Evolutionary conservation across 225 moss, liverwort and hornwort genomes (phyloP).

Genomic region (Pleurozium schreberi): DNA sequence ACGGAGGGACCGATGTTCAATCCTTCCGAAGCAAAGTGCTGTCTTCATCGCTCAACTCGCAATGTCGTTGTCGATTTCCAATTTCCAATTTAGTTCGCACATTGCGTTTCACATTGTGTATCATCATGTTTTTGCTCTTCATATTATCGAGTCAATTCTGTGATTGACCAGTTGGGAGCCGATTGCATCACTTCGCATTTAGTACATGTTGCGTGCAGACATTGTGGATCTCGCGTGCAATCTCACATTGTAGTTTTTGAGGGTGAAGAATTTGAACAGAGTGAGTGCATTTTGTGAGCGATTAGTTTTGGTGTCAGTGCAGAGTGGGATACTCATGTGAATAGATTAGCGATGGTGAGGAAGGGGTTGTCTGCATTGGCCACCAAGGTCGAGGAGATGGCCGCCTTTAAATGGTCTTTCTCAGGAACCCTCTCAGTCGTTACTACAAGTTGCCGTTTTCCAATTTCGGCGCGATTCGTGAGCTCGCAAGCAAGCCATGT

Average conservation of each 20-base stretch:
- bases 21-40: not conserved
- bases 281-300: not conserved
- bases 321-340: not conserved
- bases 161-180: not conserved
- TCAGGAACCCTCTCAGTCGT: not conserved
- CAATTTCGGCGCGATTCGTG: not conserved
- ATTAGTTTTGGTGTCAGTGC: not conserved
- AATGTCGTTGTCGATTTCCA: not conserved
- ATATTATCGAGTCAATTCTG: not conserved
- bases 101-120: not conserved
- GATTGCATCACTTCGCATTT: not conserved
- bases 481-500: not conserved
- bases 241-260: not conserved
- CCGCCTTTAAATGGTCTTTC: not conserved
- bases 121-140: not conserved
- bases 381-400: not conserved
- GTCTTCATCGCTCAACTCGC: not conserved
- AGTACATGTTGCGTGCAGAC: not conserved
- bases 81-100: not conserved
- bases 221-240: not conserved
- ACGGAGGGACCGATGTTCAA: not conserved
- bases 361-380: not conserved
- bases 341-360: not conserved
- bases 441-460: not conserved
- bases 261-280: not conserved